These are phyloP conservation scores for Jacaranda mimosifolia DNA, from an alignment of 257 asterid genomes.

Conservation along the genomic window DNA sequence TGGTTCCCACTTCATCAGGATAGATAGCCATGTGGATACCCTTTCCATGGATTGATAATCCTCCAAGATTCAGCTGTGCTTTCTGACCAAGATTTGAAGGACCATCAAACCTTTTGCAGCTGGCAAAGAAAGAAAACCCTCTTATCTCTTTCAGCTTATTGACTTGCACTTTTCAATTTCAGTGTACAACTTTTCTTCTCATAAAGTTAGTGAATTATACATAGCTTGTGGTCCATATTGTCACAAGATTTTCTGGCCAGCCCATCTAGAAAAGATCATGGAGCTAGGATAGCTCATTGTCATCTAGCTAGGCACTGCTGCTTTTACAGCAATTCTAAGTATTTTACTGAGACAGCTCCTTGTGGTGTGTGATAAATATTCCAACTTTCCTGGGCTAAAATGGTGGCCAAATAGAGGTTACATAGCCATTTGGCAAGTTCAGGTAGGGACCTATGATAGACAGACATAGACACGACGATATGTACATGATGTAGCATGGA, in stretches of 20 bases:
- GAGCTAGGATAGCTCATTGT: background rate
- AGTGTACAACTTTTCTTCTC: background rate
- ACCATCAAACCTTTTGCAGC: background rate
- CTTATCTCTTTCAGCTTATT: background rate
- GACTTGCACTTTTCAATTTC: constrained; percentile 12
- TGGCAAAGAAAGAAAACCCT: background rate
- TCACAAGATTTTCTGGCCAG: background rate
- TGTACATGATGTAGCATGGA: no score
- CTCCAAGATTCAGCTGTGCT: no score
- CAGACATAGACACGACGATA: no score
- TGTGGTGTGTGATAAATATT: background rate
- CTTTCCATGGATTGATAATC: background rate
- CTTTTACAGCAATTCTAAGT: no score
- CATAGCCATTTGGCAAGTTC: background rate
- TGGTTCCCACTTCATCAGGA: constrained; percentile 2
- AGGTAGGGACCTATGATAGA: no score
- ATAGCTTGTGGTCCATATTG: background rate
- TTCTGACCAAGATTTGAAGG: background rate
- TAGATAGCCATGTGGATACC: background rate
- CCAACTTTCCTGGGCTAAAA: background rate
- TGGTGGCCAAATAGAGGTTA: background rate
- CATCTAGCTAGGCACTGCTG: background rate
- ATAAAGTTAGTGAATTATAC: background rate
- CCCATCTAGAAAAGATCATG: constrained; percentile 4
- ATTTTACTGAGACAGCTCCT: background rate